Percentiles rank a stretch among this genome's conserved stretches.
Evolutionary conservation across 2,329 filamentous ascomycete genomes (phyloP).

Genomic region (Ceratocystis cacaofunesta): DNA sequence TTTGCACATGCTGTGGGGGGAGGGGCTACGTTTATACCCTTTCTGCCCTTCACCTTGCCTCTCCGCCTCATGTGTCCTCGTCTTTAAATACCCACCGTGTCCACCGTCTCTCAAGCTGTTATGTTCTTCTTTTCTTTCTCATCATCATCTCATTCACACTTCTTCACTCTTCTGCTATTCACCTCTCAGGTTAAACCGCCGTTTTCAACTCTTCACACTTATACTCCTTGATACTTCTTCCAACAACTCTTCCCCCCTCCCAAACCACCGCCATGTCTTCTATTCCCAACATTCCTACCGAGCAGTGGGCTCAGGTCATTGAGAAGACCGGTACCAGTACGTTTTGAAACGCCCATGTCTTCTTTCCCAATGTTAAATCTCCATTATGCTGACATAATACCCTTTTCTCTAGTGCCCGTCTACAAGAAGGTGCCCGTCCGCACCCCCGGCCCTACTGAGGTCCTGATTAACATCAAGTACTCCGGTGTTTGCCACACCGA

Average conservation of each 20-base stretch:
- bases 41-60: not conserved
- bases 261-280: constrained; percentile 22
- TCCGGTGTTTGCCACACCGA: constrained; percentile 87
- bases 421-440: constrained; percentile 74
- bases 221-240: constrained; percentile 1
- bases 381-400: not conserved
- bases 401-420: constrained; percentile 34
- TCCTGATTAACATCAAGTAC: constrained; percentile 83
- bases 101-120: constrained; percentile 6
- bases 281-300: constrained; percentile 46
- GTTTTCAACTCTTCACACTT: not conserved
- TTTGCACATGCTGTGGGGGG: not conserved
- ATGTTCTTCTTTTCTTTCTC: constrained; percentile 6
- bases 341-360: constrained; percentile 21
- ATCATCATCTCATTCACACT: constrained; percentile 4
- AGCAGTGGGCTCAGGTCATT: constrained; percentile 85
- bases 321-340: constrained; percentile 61
- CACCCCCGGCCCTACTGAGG: constrained; percentile 73
- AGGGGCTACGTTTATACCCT: not conserved
- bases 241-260: constrained; percentile 6
- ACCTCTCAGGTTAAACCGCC: not conserved
- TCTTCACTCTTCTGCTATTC: constrained; percentile 9
- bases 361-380: not conserved
- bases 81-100: constrained; percentile 14
- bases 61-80: not conserved